Percentiles rank a stretch among this genome's conserved stretches.
Evolutionary conservation across 164 flowering plant species (phyloP).

Genomic region (Cinnamomum micranthum): DNA sequence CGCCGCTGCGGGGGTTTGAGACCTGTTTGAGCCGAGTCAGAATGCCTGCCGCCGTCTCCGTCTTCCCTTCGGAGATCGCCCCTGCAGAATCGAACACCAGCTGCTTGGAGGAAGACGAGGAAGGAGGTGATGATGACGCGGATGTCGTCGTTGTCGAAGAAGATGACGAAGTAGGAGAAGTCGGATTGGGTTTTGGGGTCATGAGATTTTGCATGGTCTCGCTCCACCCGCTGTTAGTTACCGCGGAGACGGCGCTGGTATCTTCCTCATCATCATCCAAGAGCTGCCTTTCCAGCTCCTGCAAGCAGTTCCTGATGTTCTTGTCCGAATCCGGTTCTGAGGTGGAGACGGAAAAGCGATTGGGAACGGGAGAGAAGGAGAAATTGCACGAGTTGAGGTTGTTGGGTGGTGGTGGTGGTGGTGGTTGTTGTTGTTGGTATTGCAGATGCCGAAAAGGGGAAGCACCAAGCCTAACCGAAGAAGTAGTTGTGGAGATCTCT

Average conservation of each 20-base stretch:
- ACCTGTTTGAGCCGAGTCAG: conserved; percentile 42
- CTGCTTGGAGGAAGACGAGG: conserved; percentile 33
- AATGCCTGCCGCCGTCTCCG: conserved; percentile 45
- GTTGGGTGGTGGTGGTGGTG: conserved; percentile 1
- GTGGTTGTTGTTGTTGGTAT: conserved; percentile 6
- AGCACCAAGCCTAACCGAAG: conserved; percentile 15
- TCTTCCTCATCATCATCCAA: conserved; percentile 55
- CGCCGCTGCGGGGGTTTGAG: conserved; percentile 31
- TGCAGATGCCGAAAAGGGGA: conserved; percentile 35
- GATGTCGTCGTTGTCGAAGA: conserved; percentile 29
- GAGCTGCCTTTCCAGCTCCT: conserved; percentile 70
- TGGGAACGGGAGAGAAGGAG: conserved; percentile 12
- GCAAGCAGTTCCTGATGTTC: conserved; percentile 53
- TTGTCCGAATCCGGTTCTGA: conserved; percentile 39
- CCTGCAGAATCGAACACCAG: conserved; percentile 57
- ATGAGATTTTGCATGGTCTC: conserved; percentile 64
- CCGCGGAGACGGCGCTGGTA: conserved; percentile 38
- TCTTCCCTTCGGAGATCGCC: conserved; percentile 59
- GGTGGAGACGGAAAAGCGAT: not conserved
- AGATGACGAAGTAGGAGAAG: conserved; percentile 31
- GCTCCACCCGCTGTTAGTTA: conserved; percentile 78
- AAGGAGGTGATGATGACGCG: conserved; percentile 3
- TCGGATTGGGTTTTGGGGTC: conserved; percentile 20
- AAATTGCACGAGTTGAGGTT: conserved; percentile 11
- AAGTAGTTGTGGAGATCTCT: conserved; percentile 15